Evolutionary conservation across 768 basidiomycete genomes (phyloP).

Genomic region (Tylopilus felleus): DNA sequence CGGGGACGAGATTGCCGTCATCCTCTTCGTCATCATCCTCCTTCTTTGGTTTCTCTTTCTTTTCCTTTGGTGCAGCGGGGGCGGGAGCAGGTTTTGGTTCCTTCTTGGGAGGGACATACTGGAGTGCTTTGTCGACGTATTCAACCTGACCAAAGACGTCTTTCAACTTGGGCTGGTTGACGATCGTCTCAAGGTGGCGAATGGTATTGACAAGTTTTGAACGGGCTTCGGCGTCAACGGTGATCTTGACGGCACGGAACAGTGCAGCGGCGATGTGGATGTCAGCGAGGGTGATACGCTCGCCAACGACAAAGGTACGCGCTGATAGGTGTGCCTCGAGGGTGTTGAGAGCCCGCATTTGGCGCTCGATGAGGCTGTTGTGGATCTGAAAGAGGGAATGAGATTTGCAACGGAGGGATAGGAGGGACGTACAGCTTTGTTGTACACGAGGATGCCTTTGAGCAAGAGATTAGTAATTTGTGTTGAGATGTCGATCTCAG

Average conservation of each 20-base stretch:
- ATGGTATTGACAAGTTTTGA: conserved; percentile 70
- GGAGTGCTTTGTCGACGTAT: conserved; percentile 66
- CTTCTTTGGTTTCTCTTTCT: conserved; percentile 62
- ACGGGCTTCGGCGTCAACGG: conserved; percentile 65
- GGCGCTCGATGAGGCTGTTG: conserved; percentile 48
- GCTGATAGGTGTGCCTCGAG: conserved; percentile 72
- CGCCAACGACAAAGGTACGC: conserved; percentile 88
- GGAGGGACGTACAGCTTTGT: conserved; percentile 66
- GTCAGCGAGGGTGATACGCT: conserved; percentile 94
- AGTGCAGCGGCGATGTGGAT: conserved; percentile 62
- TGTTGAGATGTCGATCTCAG: conserved; percentile 49
- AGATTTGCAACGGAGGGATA: neutral
- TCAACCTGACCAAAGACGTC: conserved; percentile 57
- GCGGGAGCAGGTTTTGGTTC: conserved; percentile 50
- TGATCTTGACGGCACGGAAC: conserved; percentile 48
- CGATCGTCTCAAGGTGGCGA: conserved; percentile 83
- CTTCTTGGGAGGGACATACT: conserved; percentile 74
- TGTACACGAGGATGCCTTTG: conserved; percentile 61
- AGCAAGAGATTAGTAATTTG: conserved; percentile 42
- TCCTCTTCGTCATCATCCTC: conserved; percentile 65
- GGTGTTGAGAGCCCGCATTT: conserved; percentile 55
- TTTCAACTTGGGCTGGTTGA: conserved; percentile 78
- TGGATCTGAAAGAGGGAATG: conserved; percentile 47
- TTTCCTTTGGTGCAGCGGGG: conserved; percentile 40
- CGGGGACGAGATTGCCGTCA: conserved; percentile 67